phyloP scores from a whole-genome alignment of 1,284 basidiomycete species.

The Blastosporella zonata region DNA sequence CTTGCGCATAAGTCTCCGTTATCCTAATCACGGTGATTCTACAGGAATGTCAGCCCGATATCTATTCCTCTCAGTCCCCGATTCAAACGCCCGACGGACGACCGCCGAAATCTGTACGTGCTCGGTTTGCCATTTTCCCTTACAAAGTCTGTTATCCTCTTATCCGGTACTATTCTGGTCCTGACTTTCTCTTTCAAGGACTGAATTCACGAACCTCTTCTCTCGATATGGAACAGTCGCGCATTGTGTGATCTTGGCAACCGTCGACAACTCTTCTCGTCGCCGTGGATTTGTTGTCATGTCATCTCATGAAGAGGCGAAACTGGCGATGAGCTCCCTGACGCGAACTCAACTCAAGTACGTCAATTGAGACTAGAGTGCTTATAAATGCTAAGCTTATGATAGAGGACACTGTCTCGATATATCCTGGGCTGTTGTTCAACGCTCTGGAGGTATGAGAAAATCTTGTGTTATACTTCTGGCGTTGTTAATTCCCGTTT shows the following conservation, averaged over 20 bases:
- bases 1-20: slow-evolving; percentile 11
- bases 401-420: slow-evolving; percentile 66
- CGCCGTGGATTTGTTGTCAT: slow-evolving; percentile 79
- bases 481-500: slow-evolving; percentile 3
- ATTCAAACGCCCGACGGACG: slow-evolving; percentile 39
- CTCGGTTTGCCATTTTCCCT: slow-evolving; percentile 75
- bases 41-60: slow-evolving; percentile 34
- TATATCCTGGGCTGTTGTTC: slow-evolving; percentile 80
- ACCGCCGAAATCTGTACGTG: slow-evolving; percentile 74
- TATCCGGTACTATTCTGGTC: neutral
- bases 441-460: slow-evolving; percentile 66
- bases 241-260: slow-evolving; percentile 76
- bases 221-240: slow-evolving; percentile 60
- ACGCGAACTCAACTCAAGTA: slow-evolving; percentile 69
- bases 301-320: slow-evolving; percentile 67
- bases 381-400: neutral
- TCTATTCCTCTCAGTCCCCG: slow-evolving; percentile 15
- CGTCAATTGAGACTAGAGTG: slow-evolving; percentile 18
- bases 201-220: slow-evolving; percentile 61
- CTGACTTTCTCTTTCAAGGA: slow-evolving; percentile 32
- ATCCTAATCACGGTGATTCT: slow-evolving; percentile 14
- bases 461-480: neutral
- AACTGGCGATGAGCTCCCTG: slow-evolving; percentile 57
- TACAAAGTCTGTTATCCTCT: slow-evolving; percentile 51
- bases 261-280: slow-evolving; percentile 75